Percentiles rank a stretch among this genome's conserved stretches.
phyloP scores from a whole-genome alignment of 2,329 filamentous ascomycete species.

The Monilinia vaccinii-corymbosi region DNA sequence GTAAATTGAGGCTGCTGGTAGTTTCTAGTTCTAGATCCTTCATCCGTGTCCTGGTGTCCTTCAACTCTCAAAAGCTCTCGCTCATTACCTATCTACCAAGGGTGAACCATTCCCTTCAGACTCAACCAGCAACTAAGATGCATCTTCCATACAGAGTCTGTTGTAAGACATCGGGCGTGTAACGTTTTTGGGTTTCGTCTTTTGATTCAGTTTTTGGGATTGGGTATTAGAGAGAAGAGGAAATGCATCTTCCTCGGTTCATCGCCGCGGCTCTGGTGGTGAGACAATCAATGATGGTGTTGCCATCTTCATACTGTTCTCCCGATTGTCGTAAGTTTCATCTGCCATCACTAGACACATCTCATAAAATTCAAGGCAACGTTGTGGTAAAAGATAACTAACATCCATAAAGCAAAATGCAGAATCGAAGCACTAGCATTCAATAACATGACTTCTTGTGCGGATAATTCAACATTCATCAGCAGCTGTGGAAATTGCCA shows the following conservation, averaged over 20 bases:
- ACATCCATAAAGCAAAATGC: conserved; percentile 16
- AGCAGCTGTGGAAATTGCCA: conserved; percentile 21
- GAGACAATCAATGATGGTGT: conserved; percentile 13
- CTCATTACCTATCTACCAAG: background rate
- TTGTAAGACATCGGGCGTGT: conserved; percentile 16
- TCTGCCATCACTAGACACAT: background rate
- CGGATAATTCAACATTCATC: conserved; percentile 19
- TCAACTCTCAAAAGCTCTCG: background rate
- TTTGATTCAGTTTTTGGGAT: background rate
- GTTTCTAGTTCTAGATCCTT: background rate
- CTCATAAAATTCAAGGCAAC: background rate
- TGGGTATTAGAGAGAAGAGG: background rate
- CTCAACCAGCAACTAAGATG: conserved; percentile 18
- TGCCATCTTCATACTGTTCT: conserved; percentile 20
- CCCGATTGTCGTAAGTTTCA: conserved; percentile 23
- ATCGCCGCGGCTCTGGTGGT: conserved; percentile 15
- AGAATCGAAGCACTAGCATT: conserved; percentile 16
- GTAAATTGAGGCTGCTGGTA: background rate
- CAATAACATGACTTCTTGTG: conserved; percentile 16
- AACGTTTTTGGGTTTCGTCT: background rate
- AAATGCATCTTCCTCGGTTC: conserved; percentile 20
- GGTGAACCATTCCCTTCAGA: conserved; percentile 12
- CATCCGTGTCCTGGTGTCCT: background rate
- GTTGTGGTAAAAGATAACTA: background rate
- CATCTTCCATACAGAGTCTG: conserved; percentile 9